phyloP scores from a whole-genome alignment of 1,284 basidiomycete species.

The Rhodotorula mucilaginosa region DNA sequence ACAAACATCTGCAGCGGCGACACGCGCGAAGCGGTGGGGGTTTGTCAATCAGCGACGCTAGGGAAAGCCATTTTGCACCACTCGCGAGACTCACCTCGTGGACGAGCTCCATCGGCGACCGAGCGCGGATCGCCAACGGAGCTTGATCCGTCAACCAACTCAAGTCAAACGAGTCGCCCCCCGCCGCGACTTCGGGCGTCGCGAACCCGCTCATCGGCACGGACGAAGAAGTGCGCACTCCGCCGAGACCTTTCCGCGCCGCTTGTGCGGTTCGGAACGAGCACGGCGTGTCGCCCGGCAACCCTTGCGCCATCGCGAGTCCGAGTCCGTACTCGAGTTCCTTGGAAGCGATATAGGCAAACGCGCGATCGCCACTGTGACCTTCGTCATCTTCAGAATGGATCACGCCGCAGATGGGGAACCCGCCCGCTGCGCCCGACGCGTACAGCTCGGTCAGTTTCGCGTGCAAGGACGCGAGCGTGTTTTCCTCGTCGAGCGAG shows the following conservation, averaged over 20 bases:
- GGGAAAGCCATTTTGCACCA: too few species aligned
- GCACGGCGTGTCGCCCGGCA: slow-evolving; percentile 24
- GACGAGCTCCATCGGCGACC: slow-evolving; percentile 35
- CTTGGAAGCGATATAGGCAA: slow-evolving; percentile 85
- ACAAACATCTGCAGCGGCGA: slow-evolving; percentile 66
- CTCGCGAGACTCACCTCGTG: slow-evolving; percentile 10
- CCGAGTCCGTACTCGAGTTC: slow-evolving; percentile 87
- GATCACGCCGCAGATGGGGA: slow-evolving; percentile 69
- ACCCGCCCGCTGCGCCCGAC: slow-evolving; percentile 75
- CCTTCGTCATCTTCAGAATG: background rate
- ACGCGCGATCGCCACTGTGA: slow-evolving; percentile 55
- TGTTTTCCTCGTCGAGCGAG: slow-evolving; percentile 65
- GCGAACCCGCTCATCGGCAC: slow-evolving; percentile 40
- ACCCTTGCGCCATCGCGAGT: slow-evolving; percentile 14
- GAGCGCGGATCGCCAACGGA: slow-evolving; percentile 31
- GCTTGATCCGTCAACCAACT: slow-evolving; percentile 38
- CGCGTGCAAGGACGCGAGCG: slow-evolving; percentile 65
- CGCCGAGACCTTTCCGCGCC: background rate
- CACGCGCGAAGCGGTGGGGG: slow-evolving; percentile 57
- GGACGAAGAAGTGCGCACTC: background rate
- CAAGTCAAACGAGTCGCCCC: slow-evolving; percentile 51
- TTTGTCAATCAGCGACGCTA: background rate
- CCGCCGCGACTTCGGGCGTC: background rate
- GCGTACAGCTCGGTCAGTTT: slow-evolving; percentile 63
- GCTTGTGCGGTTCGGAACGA: slow-evolving; percentile 32